These are phyloP conservation scores for Gossypium anomalum DNA, from an alignment of 345 rosid species.

Conservation along the genomic window DNA sequence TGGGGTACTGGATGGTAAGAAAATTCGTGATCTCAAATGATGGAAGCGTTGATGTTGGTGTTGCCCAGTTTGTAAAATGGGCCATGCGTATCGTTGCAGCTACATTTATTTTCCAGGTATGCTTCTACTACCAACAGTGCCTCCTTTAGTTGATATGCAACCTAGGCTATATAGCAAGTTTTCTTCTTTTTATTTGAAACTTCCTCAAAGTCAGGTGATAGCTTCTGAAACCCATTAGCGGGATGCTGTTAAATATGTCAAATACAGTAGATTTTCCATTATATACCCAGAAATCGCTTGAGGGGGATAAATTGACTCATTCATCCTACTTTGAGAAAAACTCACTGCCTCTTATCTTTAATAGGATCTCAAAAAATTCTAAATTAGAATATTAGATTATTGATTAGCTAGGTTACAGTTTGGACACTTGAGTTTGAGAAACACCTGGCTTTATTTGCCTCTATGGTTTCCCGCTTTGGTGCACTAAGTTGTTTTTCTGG, in stretches of 20 bases:
- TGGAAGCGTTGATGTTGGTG: conserved; percentile 72
- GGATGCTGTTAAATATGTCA: background rate
- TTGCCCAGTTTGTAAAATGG: conserved; percentile 93
- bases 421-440: background rate
- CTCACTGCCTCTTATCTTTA: background rate
- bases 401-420: background rate
- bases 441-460: no score
- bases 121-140: conserved; percentile 8
- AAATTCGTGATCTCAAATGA: conserved; percentile 72
- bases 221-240: background rate
- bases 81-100: conserved; percentile 75
- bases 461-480: no score
- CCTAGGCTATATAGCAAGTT: background rate
- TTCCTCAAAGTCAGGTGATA: background rate
- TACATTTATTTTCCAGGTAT: conserved; percentile 70
- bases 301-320: background rate
- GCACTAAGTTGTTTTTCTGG: no score
- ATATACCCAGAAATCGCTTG: background rate
- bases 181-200: background rate
- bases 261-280: background rate
- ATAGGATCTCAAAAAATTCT: background rate
- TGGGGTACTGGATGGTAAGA: conserved; percentile 90
- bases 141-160: background rate
- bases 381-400: background rate
- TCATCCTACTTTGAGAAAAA: background rate